phyloP scores from a whole-genome alignment of 2,329 filamentous ascomycete species.

The Phaeosphaeriaceae sp. region DNA sequence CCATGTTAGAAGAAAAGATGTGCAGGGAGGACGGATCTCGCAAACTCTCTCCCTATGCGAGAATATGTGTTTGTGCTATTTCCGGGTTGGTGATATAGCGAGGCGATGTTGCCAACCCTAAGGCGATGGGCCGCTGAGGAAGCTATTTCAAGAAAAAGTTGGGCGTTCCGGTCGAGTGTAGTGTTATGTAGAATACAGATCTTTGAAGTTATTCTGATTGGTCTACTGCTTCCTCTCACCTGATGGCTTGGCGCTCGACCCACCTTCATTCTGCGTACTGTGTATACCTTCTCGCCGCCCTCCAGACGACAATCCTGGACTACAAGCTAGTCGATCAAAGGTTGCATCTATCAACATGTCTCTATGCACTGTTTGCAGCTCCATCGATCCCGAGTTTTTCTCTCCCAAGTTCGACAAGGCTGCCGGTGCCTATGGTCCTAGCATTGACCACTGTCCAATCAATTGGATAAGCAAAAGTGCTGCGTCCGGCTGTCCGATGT shows the following conservation, averaged over 20 bases:
- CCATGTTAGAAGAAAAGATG: conserved; percentile 17
- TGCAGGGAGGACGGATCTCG: conserved; percentile 54
- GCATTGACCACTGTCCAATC: not conserved
- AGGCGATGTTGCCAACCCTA: conserved; percentile 32
- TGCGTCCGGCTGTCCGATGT: not conserved
- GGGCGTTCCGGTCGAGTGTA: conserved; percentile 23
- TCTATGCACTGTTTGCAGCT: not conserved
- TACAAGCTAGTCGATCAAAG: not conserved
- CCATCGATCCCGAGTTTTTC: not conserved
- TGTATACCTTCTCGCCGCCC: not conserved
- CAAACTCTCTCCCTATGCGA: conserved; percentile 13
- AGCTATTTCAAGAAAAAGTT: conserved; percentile 43
- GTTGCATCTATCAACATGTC: not conserved
- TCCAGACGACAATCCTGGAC: not conserved
- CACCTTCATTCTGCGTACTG: too few relatives aligned
- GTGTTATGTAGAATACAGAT: not conserved
- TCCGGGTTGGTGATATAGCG: conserved; percentile 38
- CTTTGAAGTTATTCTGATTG: conserved; percentile 6
- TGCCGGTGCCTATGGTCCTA: not conserved
- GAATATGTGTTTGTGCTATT: conserved; percentile 4
- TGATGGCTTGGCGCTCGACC: not conserved
- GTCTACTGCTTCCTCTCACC: not conserved
- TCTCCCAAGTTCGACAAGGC: not conserved
- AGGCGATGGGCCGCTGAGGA: conserved; percentile 39
- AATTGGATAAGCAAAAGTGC: not conserved